phyloP scores from a whole-genome alignment of 73 alveolate species.

The Symbiodinium natans region DNA sequence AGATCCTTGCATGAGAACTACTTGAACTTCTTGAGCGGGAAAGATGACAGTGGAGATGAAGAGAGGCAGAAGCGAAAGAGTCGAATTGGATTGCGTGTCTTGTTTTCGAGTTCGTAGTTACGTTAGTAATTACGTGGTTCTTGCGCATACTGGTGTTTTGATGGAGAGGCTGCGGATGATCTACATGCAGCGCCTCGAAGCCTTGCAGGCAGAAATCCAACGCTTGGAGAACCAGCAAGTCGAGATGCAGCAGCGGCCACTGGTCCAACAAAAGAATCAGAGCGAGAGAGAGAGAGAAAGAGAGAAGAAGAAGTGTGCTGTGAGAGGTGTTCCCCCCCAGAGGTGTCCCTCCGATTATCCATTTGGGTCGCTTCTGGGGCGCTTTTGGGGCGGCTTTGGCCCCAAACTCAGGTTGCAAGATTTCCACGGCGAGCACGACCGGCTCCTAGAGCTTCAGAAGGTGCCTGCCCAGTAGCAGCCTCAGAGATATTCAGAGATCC shows the following conservation, averaged over 20 bases:
- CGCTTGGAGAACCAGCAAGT: constrained; percentile 78
- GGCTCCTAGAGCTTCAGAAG: constrained; percentile 55
- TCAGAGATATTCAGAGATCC: too few species aligned
- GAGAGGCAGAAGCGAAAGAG: constrained; percentile 26
- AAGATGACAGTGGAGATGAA: constrained; percentile 78
- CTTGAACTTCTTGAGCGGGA: constrained; percentile 75
- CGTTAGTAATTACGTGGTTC: not conserved
- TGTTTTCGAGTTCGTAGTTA: not conserved
- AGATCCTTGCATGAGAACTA: constrained; percentile 76
- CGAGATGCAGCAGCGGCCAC: constrained; percentile 58
- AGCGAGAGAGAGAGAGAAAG: not conserved
- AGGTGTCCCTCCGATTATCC: too few species aligned
- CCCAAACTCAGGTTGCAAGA: constrained; percentile 35
- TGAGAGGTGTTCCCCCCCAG: too few species aligned
- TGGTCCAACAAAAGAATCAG: too few species aligned
- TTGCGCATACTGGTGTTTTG: not conserved
- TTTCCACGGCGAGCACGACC: constrained; percentile 41
- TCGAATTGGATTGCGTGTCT: too few species aligned
- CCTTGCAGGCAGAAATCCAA: constrained; percentile 60
- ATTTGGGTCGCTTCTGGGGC: too few species aligned
- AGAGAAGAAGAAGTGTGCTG: too few species aligned
- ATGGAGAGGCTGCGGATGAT: constrained; percentile 79
- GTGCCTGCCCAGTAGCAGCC: constrained; percentile 42
- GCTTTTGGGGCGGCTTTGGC: too few species aligned
- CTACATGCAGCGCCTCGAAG: constrained; percentile 89